These are phyloP conservation scores for Panicum virgatum DNA, from an alignment of 202 grass and related monocot genomes.

Conservation along the genomic window DNA sequence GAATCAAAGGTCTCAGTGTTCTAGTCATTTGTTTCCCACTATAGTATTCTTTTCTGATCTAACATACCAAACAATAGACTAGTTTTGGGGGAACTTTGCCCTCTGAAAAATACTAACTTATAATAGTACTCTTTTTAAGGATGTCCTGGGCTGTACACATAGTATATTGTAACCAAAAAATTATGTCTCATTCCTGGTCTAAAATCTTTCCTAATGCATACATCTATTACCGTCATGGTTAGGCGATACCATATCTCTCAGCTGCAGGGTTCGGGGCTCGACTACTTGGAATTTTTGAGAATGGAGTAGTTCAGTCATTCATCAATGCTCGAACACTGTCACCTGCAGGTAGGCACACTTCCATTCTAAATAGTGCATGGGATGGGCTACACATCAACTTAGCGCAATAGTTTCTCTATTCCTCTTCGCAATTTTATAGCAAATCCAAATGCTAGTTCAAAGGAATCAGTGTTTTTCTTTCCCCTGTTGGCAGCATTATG, in stretches of 20 bases:
- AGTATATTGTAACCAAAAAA: background rate
- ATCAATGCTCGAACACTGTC: slow-evolving; percentile 85
- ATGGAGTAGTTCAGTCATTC: slow-evolving; percentile 96
- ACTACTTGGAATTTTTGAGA: slow-evolving; percentile 86
- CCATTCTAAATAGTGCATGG: slow-evolving; percentile 16
- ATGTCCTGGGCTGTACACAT: background rate
- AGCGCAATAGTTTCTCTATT: slow-evolving; percentile 25
- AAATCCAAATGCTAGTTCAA: slow-evolving; percentile 32
- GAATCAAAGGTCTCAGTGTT: background rate
- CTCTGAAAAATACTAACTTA: background rate
- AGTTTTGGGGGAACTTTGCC: background rate
- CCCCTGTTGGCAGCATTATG: background rate
- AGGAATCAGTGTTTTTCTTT: background rate
- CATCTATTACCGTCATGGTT: slow-evolving; percentile 55
- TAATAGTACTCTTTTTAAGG: background rate
- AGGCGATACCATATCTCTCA: slow-evolving; percentile 97
- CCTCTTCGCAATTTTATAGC: background rate
- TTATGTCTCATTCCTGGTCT: slow-evolving; percentile 11
- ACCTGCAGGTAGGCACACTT: slow-evolving; percentile 68
- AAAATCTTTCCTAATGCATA: slow-evolving; percentile 50
- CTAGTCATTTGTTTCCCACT: background rate
- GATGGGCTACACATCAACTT: slow-evolving; percentile 12
- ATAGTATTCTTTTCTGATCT: slow-evolving; percentile 6
- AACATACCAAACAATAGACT: background rate
- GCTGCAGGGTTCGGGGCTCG: slow-evolving; percentile 92